These are phyloP conservation scores for Turritis glabra DNA, from an alignment of 345 rosid genomes.

Conservation along the genomic window DNA sequence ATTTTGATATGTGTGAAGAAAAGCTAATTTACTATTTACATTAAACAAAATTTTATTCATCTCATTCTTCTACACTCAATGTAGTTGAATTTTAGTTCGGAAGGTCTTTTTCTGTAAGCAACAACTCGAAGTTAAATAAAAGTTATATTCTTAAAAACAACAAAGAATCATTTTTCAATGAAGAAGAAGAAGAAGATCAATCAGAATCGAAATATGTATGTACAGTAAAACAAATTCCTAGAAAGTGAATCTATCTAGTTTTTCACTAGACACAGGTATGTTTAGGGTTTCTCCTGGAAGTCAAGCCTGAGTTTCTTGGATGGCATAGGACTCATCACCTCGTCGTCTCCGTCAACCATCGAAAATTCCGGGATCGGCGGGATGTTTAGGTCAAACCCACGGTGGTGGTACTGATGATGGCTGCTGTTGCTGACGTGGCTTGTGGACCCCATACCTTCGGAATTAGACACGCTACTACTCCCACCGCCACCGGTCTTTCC, in stretches of 20 bases:
- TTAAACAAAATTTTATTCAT: too few species aligned
- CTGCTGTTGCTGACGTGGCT: slow-evolving; percentile 53
- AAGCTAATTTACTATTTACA: too few species aligned
- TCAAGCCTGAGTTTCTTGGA: slow-evolving; percentile 46
- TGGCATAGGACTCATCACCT: slow-evolving; percentile 60
- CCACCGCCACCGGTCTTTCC: slow-evolving; percentile 30
- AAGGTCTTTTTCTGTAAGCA: too few species aligned
- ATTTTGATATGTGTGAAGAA: too few species aligned
- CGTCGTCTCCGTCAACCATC: slow-evolving; percentile 46
- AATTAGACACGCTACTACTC: slow-evolving; percentile 42
- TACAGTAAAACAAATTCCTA: slow-evolving; percentile 11
- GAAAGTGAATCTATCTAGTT: background rate
- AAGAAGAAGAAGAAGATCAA: slow-evolving; percentile 13
- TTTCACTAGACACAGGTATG: background rate
- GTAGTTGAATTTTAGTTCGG: too few species aligned
- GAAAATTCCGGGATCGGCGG: slow-evolving; percentile 65
- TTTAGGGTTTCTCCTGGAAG: background rate
- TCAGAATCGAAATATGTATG: background rate
- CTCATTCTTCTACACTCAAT: too few species aligned
- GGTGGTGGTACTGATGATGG: slow-evolving; percentile 38
- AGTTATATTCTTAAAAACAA: background rate
- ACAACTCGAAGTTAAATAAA: too few species aligned
- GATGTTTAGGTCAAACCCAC: slow-evolving; percentile 66
- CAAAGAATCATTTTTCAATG: background rate
- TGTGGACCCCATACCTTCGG: slow-evolving; percentile 57